Evolutionary conservation across 148 eudicot species (phyloP).

Genomic region (Spergularia bocconei): DNA sequence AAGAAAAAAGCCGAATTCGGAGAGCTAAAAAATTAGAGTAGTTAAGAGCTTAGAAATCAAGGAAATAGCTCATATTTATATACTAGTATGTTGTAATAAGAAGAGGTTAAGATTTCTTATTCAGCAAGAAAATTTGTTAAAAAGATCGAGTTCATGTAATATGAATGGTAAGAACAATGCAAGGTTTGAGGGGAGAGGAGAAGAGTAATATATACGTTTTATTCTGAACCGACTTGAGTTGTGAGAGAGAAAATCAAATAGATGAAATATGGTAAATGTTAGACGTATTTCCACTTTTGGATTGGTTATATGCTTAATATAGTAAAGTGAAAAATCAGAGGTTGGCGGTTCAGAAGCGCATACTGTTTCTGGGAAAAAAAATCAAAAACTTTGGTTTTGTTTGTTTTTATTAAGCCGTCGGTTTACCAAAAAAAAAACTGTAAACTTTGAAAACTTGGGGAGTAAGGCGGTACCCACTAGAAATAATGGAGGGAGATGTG

Average conservation of each 20-base stretch:
- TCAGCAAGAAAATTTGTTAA: not conserved
- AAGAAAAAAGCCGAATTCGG: not conserved
- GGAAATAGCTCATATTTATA: not conserved
- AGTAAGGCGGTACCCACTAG: constrained; percentile 3
- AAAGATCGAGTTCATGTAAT: not conserved
- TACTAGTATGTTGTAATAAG: too few relatives aligned
- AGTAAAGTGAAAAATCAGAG: not conserved
- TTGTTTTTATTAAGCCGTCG: not conserved
- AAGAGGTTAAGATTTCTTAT: not conserved
- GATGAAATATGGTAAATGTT: too few relatives aligned
- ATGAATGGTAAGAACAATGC: not conserved
- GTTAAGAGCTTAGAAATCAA: not conserved
- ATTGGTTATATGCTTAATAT: not conserved
- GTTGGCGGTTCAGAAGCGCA: constrained; percentile 27
- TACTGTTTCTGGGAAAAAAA: not conserved
- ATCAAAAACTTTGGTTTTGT: not conserved
- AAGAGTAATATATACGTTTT: constrained; percentile 8
- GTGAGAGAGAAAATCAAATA: too few relatives aligned
- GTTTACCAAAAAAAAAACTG: constrained; percentile 12
- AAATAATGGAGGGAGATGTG: not conserved
- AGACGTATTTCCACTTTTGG: not conserved
- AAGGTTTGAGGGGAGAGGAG: not conserved
- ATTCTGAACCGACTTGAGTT: constrained; percentile 10
- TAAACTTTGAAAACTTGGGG: constrained; percentile 11
- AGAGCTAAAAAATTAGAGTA: too few relatives aligned